Conservation (phyloP, 176 grass and related monocot species). For the Echinochloa phyllopogon region DNA sequence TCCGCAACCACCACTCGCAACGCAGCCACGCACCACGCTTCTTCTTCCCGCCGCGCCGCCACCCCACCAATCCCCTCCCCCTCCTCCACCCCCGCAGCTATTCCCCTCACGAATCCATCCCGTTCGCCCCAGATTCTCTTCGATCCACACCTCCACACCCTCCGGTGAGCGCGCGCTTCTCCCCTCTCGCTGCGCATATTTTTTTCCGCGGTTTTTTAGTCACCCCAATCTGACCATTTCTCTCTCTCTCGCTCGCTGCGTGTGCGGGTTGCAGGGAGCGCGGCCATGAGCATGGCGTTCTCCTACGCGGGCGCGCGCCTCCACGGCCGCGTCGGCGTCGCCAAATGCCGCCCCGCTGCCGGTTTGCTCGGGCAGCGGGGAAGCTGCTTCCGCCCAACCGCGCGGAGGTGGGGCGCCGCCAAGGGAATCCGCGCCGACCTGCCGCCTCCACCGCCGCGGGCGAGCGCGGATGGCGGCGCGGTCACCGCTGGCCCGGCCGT, state of each 20-base stretch:
- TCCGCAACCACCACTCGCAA: not conserved
- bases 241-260: no score
- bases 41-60: constrained; percentile 38
- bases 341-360: constrained; percentile 33
- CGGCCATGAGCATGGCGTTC: constrained; percentile 57
- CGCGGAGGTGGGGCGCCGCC: not conserved
- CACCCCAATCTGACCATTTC: constrained; percentile 25
- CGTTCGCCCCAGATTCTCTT: not conserved
- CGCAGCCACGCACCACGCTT: constrained; percentile 1
- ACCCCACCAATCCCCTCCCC: constrained; percentile 5
- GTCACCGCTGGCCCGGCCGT: not conserved
- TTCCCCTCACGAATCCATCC: not conserved
- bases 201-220: not conserved
- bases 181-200: not conserved
- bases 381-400: not conserved
- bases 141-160: not conserved
- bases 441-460: constrained; percentile 21
- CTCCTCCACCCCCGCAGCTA: not conserved
- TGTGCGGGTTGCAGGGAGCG: not conserved
- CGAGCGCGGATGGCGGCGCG: constrained; percentile 15
- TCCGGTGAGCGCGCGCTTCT: not conserved
- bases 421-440: constrained; percentile 41
- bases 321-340: constrained; percentile 15
- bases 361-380: not conserved
- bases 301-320: constrained; percentile 44